phyloP scores from a whole-genome alignment of 2,329 filamentous ascomycete species.

The Colletotrichum euphorbiae region DNA sequence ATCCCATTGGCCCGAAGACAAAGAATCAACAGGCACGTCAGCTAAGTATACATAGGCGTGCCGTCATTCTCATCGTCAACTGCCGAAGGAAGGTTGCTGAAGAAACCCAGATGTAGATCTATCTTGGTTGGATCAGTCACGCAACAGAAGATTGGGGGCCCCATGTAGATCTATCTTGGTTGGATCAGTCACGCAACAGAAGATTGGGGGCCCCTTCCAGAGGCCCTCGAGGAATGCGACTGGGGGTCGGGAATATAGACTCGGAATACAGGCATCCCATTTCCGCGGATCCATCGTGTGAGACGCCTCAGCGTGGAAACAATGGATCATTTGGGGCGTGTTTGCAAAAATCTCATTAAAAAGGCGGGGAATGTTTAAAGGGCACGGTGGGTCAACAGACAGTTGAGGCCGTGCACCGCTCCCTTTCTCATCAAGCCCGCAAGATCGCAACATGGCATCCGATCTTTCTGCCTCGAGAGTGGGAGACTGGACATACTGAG shows the following conservation, averaged over 20 bases:
- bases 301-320: not conserved
- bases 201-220: not conserved
- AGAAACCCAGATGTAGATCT: conserved; percentile 17
- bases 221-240: conserved; percentile 20
- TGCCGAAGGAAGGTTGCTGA: conserved; percentile 11
- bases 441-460: conserved; percentile 4
- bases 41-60: not conserved
- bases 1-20: conserved; percentile 2
- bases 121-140: conserved; percentile 13
- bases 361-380: conserved; percentile 13
- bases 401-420: conserved; percentile 19
- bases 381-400: not conserved
- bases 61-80: conserved; percentile 8
- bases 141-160: conserved; percentile 5
- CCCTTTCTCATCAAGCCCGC: not conserved
- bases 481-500: not conserved
- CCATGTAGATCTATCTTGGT: too few relatives aligned
- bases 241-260: conserved; percentile 1
- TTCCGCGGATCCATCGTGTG: conserved; percentile 1
- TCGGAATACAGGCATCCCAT: not conserved
- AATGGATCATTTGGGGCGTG: not conserved
- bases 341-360: conserved; percentile 8
- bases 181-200: conserved; percentile 19
- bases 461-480: not conserved
- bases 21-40: conserved; percentile 27